phyloP scores from a whole-genome alignment of 768 basidiomycete species.

The Boletales sp. region DNA sequence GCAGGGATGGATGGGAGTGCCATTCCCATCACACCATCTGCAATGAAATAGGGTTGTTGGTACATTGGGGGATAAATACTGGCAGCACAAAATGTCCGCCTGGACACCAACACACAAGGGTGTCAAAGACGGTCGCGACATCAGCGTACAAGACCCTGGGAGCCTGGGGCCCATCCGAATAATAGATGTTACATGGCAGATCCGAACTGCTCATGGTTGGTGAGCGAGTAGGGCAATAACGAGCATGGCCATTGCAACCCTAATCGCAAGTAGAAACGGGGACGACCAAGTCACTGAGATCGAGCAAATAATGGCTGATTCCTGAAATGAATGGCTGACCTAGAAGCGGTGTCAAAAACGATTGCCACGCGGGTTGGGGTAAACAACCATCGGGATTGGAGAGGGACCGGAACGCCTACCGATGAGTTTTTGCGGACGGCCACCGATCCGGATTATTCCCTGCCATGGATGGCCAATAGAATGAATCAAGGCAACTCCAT shows the following conservation, averaged over 20 bases:
- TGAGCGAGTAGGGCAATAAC: slow-evolving; percentile 25
- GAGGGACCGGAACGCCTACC: background rate
- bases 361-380: background rate
- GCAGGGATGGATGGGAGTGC: too few relatives aligned
- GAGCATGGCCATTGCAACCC: slow-evolving; percentile 25
- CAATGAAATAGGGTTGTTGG: too few relatives aligned
- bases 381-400: too few relatives aligned
- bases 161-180: too few relatives aligned
- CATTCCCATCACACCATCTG: too few relatives aligned
- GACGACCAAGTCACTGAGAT: slow-evolving; percentile 24
- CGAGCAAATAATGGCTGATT: background rate
- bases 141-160: too few relatives aligned
- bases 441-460: slow-evolving; percentile 7
- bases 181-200: too few relatives aligned
- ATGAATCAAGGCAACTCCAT: background rate
- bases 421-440: background rate
- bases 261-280: slow-evolving; percentile 16
- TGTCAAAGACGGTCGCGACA: too few relatives aligned
- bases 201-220: background rate
- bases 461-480: background rate
- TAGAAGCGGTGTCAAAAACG: slow-evolving; percentile 25
- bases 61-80: too few relatives aligned
- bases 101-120: too few relatives aligned
- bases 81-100: too few relatives aligned
- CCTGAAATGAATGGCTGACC: background rate